Percentiles rank a stretch among this genome's conserved stretches.
Conservation (phyloP, 495 filamentous ascomycete genomes). For the Parmelia sp. region DNA sequence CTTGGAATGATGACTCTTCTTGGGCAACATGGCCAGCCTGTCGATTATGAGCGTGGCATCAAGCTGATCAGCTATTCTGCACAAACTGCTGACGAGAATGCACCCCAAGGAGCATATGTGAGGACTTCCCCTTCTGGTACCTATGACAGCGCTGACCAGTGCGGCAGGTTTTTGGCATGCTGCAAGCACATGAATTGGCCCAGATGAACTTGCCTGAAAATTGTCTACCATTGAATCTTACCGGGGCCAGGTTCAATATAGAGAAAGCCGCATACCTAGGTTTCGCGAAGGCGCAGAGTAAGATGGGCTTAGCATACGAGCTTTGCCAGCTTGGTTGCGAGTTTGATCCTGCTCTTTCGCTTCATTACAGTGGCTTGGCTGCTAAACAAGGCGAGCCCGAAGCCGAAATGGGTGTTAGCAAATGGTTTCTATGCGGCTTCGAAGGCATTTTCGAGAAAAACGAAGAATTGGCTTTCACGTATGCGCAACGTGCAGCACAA, state of each 20-base stretch:
- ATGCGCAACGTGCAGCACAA: conserved; percentile 78
- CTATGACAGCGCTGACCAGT: conserved; percentile 7
- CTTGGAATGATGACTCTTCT: conserved; percentile 96
- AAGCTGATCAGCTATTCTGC: conserved; percentile 77
- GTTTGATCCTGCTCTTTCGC: conserved; percentile 82
- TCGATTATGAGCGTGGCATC: conserved; percentile 71
- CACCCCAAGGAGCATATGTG: conserved; percentile 90
- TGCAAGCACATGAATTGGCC: conserved; percentile 80
- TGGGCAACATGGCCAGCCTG: conserved; percentile 81
- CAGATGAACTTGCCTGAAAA: conserved; percentile 75
- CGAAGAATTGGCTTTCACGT: conserved; percentile 84
- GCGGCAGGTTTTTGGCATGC: conserved; percentile 81
- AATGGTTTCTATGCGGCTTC: conserved; percentile 96
- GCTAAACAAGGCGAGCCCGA: conserved; percentile 83
- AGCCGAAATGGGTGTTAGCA: conserved; percentile 93
- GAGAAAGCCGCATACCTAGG: conserved; percentile 96
- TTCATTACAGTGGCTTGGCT: conserved; percentile 94
- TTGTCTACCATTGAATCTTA: conserved; percentile 66
- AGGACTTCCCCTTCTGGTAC: conserved; percentile 24
- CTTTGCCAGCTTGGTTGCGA: conserved; percentile 88
- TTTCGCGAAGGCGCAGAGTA: conserved; percentile 93
- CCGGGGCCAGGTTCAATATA: conserved; percentile 74
- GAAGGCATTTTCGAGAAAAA: conserved; percentile 91
- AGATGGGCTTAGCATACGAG: conserved; percentile 96
- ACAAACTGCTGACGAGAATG: conserved; percentile 89